Conservation (phyloP, 202 grass and related monocot genomes). For the Bolboschoenoplectus hybrid region DNA sequence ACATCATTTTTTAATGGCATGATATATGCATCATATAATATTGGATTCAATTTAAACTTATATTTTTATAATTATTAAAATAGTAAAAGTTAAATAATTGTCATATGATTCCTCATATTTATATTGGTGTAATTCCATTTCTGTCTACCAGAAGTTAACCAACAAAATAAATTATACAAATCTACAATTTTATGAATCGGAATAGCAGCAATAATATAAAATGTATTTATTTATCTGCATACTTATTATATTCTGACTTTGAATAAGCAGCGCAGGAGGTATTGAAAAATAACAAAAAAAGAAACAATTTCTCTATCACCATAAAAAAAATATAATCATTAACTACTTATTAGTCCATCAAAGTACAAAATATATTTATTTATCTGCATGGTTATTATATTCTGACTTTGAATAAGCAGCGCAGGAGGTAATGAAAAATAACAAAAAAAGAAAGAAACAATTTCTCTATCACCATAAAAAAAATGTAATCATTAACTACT, state of each 20-base stretch:
- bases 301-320: background rate
- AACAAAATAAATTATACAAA: background rate
- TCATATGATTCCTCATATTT: too few species aligned
- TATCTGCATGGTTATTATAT: background rate
- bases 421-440: background rate
- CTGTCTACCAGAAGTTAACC: background rate
- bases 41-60: too few species aligned
- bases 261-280: background rate
- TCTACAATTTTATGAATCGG: too few species aligned
- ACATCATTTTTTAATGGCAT: too few species aligned
- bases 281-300: background rate
- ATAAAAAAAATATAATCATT: background rate
- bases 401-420: background rate
- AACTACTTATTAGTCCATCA: background rate
- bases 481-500: background rate
- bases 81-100: too few species aligned
- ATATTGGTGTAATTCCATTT: too few species aligned
- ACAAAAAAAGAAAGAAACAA: background rate
- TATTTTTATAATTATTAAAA: too few species aligned
- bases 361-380: background rate
- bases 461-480: background rate
- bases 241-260: background rate
- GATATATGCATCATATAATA: too few species aligned
- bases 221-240: too few species aligned
- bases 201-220: background rate